A percentile compares a stretch with the other conserved stretches of the same genome.
These are phyloP conservation scores for Gossypium ekmanianum DNA, from an alignment of 345 rosid genomes.

Conservation along the genomic window DNA sequence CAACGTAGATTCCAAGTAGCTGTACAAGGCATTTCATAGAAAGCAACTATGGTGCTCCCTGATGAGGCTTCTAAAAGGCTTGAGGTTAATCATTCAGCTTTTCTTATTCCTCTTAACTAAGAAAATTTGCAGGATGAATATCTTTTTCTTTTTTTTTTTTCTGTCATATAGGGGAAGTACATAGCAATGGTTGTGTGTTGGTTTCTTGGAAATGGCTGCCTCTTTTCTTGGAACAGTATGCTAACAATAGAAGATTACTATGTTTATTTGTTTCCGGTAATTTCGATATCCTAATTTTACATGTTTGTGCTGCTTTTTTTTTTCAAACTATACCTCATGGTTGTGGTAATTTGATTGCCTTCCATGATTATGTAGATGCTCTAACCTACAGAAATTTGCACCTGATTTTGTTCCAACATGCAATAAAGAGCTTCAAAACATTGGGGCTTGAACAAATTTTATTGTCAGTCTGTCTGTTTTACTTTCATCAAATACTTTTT, in stretches of 20 bases:
- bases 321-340: background rate
- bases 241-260: conserved; percentile 74
- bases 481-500: too few relatives aligned
- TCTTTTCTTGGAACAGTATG: conserved; percentile 85
- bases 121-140: background rate
- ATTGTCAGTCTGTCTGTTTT: background rate
- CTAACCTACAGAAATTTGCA: background rate
- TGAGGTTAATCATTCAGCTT: conserved; percentile 30
- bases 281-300: background rate
- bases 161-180: conserved; percentile 52
- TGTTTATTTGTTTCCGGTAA: conserved; percentile 58
- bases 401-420: background rate
- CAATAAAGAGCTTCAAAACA: background rate
- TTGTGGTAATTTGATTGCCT: background rate
- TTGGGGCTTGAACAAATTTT: background rate
- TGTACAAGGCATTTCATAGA: conserved; percentile 15
- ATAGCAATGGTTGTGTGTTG: conserved; percentile 67
- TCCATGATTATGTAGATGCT: background rate
- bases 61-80: conserved; percentile 25
- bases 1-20: conserved; percentile 4
- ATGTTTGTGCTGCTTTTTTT: background rate
- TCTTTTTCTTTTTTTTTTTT: background rate
- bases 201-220: conserved; percentile 77
- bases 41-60: conserved; percentile 21
- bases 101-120: background rate